These are phyloP conservation scores for Cyamopsis tetragonoloba DNA, from an alignment of 306 rosid species.

Conservation along the genomic window DNA sequence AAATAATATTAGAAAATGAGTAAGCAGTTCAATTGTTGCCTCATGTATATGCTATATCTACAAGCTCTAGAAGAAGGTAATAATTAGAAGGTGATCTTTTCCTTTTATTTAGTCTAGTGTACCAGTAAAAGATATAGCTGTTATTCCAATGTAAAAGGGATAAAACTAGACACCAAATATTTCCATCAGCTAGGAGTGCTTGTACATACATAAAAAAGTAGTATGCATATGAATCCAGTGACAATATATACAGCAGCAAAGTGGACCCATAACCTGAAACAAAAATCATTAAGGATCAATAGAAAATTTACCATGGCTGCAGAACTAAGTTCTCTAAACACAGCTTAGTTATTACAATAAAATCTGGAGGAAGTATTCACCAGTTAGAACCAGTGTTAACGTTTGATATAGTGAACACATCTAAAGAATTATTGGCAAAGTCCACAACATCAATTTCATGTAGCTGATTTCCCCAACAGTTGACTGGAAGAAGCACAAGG, in stretches of 20 bases:
- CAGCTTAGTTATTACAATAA: slow-evolving; percentile 7
- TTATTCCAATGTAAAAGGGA: slow-evolving; percentile 12
- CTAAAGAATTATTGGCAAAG: slow-evolving; percentile 32
- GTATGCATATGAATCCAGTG: slow-evolving; percentile 67
- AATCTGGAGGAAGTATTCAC: slow-evolving; percentile 32
- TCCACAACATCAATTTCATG: slow-evolving; percentile 20
- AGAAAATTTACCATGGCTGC: not conserved
- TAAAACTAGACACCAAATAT: slow-evolving; percentile 11
- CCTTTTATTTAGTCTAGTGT: not conserved
- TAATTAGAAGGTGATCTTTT: not conserved
- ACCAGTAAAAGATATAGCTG: not conserved
- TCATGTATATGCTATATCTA: slow-evolving; percentile 6
- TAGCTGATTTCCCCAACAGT: slow-evolving; percentile 66
- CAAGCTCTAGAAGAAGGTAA: not conserved
- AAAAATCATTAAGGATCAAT: not conserved
- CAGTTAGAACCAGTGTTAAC: slow-evolving; percentile 34
- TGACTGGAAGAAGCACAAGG: slow-evolving; percentile 81
- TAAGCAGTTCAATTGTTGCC: slow-evolving; percentile 23
- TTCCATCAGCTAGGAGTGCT: slow-evolving; percentile 12
- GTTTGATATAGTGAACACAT: slow-evolving; percentile 42
- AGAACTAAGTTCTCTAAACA: slow-evolving; percentile 1
- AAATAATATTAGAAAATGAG: slow-evolving; percentile 25
- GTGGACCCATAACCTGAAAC: slow-evolving; percentile 88
- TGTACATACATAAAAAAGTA: slow-evolving; percentile 72
- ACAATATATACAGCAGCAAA: slow-evolving; percentile 80